Conservation (phyloP, 768 basidiomycete species). For the Leccinellum rugosiceps region DNA sequence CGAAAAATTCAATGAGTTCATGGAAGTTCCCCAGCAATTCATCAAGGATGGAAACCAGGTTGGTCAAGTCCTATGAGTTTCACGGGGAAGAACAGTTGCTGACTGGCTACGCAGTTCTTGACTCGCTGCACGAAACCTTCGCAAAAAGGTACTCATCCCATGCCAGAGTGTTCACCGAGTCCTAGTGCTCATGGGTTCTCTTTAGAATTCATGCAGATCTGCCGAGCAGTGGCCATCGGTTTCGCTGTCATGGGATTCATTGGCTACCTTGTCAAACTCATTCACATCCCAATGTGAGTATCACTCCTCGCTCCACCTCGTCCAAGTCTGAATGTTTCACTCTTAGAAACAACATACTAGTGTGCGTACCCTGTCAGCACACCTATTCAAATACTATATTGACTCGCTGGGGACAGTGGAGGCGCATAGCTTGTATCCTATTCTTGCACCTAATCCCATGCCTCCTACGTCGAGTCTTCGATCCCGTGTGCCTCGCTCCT, state of each 20-base stretch:
- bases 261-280: conserved; percentile 97
- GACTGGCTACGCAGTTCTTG: conserved; percentile 63
- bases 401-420: conserved; percentile 47
- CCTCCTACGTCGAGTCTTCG: conserved; percentile 13
- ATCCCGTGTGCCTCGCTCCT: conserved; percentile 19
- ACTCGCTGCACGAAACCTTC: conserved; percentile 98
- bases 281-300: conserved; percentile 96
- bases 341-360: conserved; percentile 91
- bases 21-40: conserved; percentile 90
- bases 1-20: conserved; percentile 85
- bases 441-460: conserved; percentile 7
- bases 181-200: conserved; percentile 1
- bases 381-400: conserved; percentile 20
- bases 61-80: conserved; percentile 18
- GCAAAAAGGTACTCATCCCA: conserved; percentile 67
- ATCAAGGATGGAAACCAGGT: conserved; percentile 92
- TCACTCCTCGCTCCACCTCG: background rate
- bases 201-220: conserved; percentile 92
- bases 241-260: conserved; percentile 99
- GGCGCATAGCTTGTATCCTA: conserved; percentile 54
- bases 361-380: conserved; percentile 57
- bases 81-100: conserved; percentile 5
- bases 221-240: conserved; percentile 93
- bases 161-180: background rate
- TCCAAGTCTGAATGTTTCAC: conserved; percentile 13